Evolutionary conservation across 2,329 filamentous ascomycete species (phyloP), one percentile per base, ranked within the genome.

Genomic region (Aureobasidium leucospermi): DNA sequence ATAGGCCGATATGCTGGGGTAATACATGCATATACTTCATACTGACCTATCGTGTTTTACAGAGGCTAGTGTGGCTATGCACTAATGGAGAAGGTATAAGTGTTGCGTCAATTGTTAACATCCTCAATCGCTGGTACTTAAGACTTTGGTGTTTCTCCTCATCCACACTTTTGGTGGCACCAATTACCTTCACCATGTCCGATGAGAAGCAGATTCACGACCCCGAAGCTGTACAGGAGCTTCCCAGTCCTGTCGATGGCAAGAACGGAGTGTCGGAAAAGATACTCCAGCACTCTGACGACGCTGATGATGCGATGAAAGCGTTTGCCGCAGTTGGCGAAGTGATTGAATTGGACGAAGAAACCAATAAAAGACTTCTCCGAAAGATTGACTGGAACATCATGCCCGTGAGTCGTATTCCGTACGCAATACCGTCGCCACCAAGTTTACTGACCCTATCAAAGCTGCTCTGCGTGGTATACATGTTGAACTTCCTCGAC

Each of bases 241-340:
- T 65, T 15, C 65, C 63, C 4, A 64, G 67, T 45, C 64, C 68
- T 2, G 63, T 68, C 11, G 60, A 65, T 9, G 61, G 58, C 43
- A 68, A 66, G 15, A 66, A 62, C n/a, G 66, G 70, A 8, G 42
- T 45, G 8, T 65, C 63, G 7, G 65, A 65, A 16, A 73, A 68
- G 8, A 70, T 80, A 38, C 68, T 79, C 59, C 76, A 81, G 64
- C 81, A 83, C 65, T 75, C 78, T 1, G 76, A 81, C 58, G 81
- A 85, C 76, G 82, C 78, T 29, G 82, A 85, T 64, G 81, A 83
- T 60, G 82, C 82, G 31, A 75, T 85, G 77, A 81, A 83, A 64
- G 82, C 79, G 3, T 79, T 84, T 63, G 74, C 71, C 43, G 68
- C 74, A 6, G 55, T 48, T 13, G 81, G 81, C 23, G 75, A 82